A percentile compares a stretch with the other conserved stretches of the same genome.
Evolutionary conservation across 1,139 yeast genomes (phyloP).

Genomic region (Taphrina communis): DNA sequence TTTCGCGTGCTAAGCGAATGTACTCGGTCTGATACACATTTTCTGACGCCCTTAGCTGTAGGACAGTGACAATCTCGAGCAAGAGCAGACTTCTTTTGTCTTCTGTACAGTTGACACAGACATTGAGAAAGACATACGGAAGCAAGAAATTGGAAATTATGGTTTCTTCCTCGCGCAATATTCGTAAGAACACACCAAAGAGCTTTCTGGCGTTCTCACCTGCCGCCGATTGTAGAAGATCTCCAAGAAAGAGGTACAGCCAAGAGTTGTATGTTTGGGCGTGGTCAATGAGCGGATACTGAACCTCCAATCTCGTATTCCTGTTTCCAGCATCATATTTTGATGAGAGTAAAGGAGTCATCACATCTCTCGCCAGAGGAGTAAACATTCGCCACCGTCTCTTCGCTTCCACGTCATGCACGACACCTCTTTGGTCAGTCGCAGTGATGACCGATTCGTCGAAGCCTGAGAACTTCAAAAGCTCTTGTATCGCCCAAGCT

Average conservation of each 20-base stretch:
- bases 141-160: slow-evolving; percentile 52
- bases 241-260: slow-evolving; percentile 73
- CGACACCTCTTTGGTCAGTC: slow-evolving; percentile 28
- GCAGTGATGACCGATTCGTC: slow-evolving; percentile 52
- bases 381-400: slow-evolving; percentile 67
- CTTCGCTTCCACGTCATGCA: slow-evolving; percentile 47
- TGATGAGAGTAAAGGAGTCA: slow-evolving; percentile 77
- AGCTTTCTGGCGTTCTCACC: slow-evolving; percentile 59
- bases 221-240: slow-evolving; percentile 60
- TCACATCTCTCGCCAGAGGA: slow-evolving; percentile 72
- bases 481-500: slow-evolving; percentile 90
- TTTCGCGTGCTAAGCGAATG: slow-evolving; percentile 39
- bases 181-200: slow-evolving; percentile 67
- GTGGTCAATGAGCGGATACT: slow-evolving; percentile 61
- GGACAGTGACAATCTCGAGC: slow-evolving; percentile 62
- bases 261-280: slow-evolving; percentile 60
- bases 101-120: slow-evolving; percentile 61
- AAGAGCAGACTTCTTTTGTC: slow-evolving; percentile 55
- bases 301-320: slow-evolving; percentile 53
- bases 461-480: slow-evolving; percentile 68
- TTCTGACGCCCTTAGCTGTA: not conserved
- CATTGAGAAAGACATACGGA: slow-evolving; percentile 77
- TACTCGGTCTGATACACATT: slow-evolving; percentile 34
- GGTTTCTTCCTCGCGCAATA: slow-evolving; percentile 67
- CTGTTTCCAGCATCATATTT: slow-evolving; percentile 64